Percentiles rank a stretch among this genome's conserved stretches.
phyloP scores from a whole-genome alignment of 352 stramenopile genomes.

The Pythium aquatile region DNA sequence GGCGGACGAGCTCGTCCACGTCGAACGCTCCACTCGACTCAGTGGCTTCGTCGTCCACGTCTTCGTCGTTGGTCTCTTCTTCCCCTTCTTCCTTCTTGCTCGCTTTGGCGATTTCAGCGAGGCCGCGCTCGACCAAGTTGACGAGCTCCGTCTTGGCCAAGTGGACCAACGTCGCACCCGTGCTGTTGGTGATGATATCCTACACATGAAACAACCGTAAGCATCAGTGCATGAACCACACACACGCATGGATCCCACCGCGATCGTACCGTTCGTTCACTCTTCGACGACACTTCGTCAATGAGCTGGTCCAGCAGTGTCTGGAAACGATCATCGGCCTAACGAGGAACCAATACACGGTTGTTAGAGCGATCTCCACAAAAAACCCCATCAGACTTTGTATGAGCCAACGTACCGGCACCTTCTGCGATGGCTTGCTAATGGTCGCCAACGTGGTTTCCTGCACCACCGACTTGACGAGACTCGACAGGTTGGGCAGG shows the following conservation, averaged over 20 bases:
- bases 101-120: conserved; percentile 44
- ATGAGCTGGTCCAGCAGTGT: conserved; percentile 57
- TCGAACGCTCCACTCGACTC: conserved; percentile 38
- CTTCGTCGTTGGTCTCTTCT: conserved; percentile 18
- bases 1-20: conserved; percentile 62
- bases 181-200: conserved; percentile 68
- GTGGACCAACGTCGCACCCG: conserved; percentile 69
- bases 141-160: conserved; percentile 69
- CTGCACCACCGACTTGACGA: conserved; percentile 1
- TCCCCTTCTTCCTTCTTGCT: conserved; percentile 32
- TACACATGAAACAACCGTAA: conserved; percentile 4
- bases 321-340: conserved; percentile 63
- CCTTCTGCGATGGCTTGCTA: background rate
- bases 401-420: conserved; percentile 9
- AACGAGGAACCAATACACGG: background rate
- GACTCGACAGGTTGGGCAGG: background rate
- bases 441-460: background rate
- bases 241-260: too few relatives aligned
- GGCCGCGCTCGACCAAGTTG: conserved; percentile 57
- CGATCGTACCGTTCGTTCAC: conserved; percentile 38
- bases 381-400: background rate
- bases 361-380: background rate
- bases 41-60: conserved; percentile 11
- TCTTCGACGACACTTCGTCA: conserved; percentile 54
- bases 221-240: background rate